phyloP scores from a whole-genome alignment of 345 rosid genomes.

The Lepidium africanum region DNA sequence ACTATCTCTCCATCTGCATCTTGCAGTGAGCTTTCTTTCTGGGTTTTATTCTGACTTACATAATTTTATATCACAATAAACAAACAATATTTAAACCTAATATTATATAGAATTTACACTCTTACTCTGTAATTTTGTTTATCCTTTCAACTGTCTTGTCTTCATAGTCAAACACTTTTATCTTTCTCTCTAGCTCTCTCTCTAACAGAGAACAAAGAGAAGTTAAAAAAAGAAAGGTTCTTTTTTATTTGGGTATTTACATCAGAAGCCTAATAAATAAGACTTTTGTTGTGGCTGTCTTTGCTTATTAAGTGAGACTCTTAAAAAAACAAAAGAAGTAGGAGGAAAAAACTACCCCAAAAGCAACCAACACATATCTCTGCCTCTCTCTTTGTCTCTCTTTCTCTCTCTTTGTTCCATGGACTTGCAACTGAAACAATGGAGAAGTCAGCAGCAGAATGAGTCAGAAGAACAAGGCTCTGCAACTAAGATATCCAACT shows the following conservation, averaged over 20 bases:
- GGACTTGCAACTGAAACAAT: constrained; percentile 92
- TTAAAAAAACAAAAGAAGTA: constrained; percentile 14
- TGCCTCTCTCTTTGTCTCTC: constrained; percentile 20
- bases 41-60: constrained; percentile 7
- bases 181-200: constrained; percentile 43
- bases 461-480: constrained; percentile 55
- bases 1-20: constrained; percentile 23
- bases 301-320: constrained; percentile 26
- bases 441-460: constrained; percentile 56
- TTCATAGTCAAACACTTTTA: constrained; percentile 33
- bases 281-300: constrained; percentile 22
- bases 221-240: background rate
- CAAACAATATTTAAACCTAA: background rate
- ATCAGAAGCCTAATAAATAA: constrained; percentile 17
- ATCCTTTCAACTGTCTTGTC: constrained; percentile 48
- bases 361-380: constrained; percentile 32
- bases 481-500: constrained; percentile 66
- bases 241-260: constrained; percentile 24
- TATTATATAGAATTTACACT: background rate
- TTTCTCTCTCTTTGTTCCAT: constrained; percentile 34
- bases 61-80: constrained; percentile 1
- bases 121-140: constrained; percentile 14
- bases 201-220: constrained; percentile 26
- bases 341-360: constrained; percentile 17
- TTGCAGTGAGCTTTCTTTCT: constrained; percentile 22